These are phyloP conservation scores for Mycena rosella DNA, from an alignment of 768 basidiomycete genomes.

Conservation along the genomic window DNA sequence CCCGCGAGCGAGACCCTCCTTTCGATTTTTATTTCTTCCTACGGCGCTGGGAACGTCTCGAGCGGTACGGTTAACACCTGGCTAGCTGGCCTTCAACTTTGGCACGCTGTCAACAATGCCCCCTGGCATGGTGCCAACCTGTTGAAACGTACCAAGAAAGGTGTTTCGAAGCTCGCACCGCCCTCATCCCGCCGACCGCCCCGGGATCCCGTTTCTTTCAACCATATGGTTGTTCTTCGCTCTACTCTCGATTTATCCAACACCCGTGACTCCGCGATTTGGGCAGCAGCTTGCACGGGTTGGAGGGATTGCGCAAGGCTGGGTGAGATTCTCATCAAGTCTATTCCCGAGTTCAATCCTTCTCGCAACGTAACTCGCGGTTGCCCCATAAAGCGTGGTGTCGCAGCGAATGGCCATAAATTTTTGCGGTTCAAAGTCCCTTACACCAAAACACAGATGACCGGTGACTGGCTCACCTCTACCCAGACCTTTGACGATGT, in stretches of 20 bases:
- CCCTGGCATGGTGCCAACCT: not conserved
- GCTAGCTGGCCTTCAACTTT: not conserved
- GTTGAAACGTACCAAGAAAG: not conserved
- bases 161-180: slow-evolving; percentile 7
- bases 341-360: not conserved
- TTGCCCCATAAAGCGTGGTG: not conserved
- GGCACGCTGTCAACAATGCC: not conserved
- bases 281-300: not conserved
- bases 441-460: not conserved
- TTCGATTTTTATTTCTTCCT: not conserved
- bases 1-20: slow-evolving; percentile 2
- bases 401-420: not conserved
- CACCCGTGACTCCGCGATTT: not conserved
- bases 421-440: slow-evolving; percentile 6
- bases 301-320: slow-evolving; percentile 16
- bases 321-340: not conserved
- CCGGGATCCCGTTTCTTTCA: slow-evolving; percentile 7
- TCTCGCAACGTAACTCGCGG: slow-evolving; percentile 9
- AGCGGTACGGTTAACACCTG: not conserved
- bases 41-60: not conserved
- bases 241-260: slow-evolving; percentile 3
- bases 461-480: slow-evolving; percentile 35
- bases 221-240: slow-evolving; percentile 3
- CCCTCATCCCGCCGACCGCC: not conserved
- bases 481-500: slow-evolving; percentile 41